phyloP scores from a whole-genome alignment of 2,329 filamentous ascomycete genomes.

The Fusarium sp. region DNA sequence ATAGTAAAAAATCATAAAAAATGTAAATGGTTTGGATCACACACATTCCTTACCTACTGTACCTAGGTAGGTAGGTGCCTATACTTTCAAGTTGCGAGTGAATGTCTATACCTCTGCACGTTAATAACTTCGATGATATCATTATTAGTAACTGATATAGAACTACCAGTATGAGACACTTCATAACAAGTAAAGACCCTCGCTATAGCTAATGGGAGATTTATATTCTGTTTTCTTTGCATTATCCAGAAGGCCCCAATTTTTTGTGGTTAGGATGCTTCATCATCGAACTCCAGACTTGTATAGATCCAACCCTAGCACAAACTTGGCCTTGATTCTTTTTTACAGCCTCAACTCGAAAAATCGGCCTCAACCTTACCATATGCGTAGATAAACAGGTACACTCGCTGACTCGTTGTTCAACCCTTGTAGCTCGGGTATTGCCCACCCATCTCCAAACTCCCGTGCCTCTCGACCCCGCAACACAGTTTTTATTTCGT shows the following conservation, averaged over 20 bases:
- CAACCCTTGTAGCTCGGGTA: slow-evolving; percentile 9
- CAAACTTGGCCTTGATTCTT: background rate
- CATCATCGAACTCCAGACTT: background rate
- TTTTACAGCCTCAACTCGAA: background rate
- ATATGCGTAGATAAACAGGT: background rate
- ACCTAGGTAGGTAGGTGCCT: too few species aligned
- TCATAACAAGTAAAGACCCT: background rate
- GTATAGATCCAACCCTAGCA: slow-evolving; percentile 2
- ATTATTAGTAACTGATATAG: background rate
- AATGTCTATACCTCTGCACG: background rate
- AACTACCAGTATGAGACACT: too few species aligned
- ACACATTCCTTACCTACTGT: background rate
- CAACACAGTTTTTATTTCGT: slow-evolving; percentile 14
- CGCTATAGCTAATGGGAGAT: background rate
- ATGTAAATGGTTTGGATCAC: background rate
- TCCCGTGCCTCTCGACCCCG: slow-evolving; percentile 27
- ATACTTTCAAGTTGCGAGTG: background rate
- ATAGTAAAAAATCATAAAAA: background rate
- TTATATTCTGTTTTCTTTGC: background rate
- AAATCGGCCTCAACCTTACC: background rate
- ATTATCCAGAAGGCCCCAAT: background rate
- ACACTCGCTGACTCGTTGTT: background rate
- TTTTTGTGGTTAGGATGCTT: background rate
- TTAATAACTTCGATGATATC: background rate
- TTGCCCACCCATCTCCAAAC: slow-evolving; percentile 1